Evolutionary conservation across 805 yeast species (phyloP).

Genomic region (Hanseniaspora occidentalis): DNA sequence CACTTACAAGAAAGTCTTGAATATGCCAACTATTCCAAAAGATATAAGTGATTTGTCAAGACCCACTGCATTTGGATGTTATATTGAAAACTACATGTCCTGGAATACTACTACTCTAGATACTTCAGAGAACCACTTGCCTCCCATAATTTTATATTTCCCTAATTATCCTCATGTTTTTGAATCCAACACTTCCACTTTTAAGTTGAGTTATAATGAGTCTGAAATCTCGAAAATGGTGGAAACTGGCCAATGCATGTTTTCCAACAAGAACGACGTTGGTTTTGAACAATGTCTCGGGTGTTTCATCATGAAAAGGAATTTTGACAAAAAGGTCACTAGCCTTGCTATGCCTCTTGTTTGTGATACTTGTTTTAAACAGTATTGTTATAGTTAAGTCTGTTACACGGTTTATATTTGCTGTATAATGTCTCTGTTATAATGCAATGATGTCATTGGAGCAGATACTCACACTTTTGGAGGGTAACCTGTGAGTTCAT

Average conservation of each 20-base stretch:
- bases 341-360: constrained; percentile 19
- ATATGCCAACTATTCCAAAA: constrained; percentile 75
- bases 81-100: constrained; percentile 36
- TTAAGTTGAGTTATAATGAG: constrained; percentile 48
- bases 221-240: constrained; percentile 49
- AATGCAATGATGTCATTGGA: too few species aligned
- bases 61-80: constrained; percentile 82
- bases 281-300: constrained; percentile 37
- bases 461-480: too few species aligned
- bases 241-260: constrained; percentile 50
- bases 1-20: constrained; percentile 41
- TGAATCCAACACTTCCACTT: constrained; percentile 62
- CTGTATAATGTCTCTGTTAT: too few species aligned
- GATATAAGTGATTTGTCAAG: constrained; percentile 42
- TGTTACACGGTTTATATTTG: too few species aligned
- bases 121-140: constrained; percentile 35
- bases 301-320: constrained; percentile 44
- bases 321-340: constrained; percentile 29
- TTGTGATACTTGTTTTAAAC: constrained; percentile 27
- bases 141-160: constrained; percentile 68
- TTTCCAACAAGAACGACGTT: constrained; percentile 29
- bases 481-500: too few species aligned
- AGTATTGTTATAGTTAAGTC: constrained; percentile 30
- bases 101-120: constrained; percentile 51
- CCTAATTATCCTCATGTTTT: constrained; percentile 62